Conservation (phyloP, 306 rosid genomes). For the Bauhinia variegata region DNA sequence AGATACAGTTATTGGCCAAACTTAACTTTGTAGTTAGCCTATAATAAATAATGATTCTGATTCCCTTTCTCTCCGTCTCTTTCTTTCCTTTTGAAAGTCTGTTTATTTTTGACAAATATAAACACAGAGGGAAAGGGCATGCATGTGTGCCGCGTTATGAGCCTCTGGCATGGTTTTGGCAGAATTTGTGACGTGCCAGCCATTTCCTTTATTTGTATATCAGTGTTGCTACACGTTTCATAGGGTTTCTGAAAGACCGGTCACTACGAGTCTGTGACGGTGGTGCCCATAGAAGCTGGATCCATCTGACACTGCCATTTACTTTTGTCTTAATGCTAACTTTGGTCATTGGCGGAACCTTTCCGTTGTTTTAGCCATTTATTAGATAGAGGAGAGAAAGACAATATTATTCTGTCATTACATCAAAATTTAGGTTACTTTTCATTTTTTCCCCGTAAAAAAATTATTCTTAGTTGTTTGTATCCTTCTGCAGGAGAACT, state of each 20-base stretch:
- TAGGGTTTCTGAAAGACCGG: not conserved
- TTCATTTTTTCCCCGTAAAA: not conserved
- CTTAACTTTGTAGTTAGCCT: too few species aligned
- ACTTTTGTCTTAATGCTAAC: not conserved
- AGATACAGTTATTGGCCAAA: too few species aligned
- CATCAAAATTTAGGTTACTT: too few species aligned
- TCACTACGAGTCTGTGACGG: not conserved
- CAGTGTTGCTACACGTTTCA: conserved; percentile 5
- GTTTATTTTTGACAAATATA: not conserved
- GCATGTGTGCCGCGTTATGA: conserved; percentile 45
- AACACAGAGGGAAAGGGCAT: conserved; percentile 27
- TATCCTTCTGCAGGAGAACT: conserved; percentile 47
- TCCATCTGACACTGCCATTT: not conserved
- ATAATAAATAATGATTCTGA: too few species aligned
- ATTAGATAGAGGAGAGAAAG: not conserved
- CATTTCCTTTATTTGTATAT: not conserved
- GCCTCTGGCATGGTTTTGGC: not conserved
- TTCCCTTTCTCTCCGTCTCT: too few species aligned
- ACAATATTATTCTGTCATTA: too few species aligned
- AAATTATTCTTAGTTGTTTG: not conserved
- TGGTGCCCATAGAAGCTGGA: not conserved
- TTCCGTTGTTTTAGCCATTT: not conserved
- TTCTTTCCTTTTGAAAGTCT: too few species aligned
- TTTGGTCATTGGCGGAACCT: too few species aligned
- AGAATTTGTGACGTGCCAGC: conserved; percentile 20